Evolutionary conservation across 345 rosid species (phyloP).

Genomic region (Euphorbia pulcherrima): DNA sequence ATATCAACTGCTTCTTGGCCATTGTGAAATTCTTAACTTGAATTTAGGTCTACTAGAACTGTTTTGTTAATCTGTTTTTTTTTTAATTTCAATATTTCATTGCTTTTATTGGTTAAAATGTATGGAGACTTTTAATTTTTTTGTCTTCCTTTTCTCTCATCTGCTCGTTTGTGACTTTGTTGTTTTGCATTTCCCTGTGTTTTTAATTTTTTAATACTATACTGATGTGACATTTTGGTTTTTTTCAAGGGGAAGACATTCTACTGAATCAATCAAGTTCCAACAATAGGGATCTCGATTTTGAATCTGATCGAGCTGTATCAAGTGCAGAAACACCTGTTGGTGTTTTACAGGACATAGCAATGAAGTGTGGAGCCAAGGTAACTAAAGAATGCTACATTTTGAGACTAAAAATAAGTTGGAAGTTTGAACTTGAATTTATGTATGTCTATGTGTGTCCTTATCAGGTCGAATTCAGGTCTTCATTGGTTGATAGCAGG

Average conservation of each 20-base stretch:
- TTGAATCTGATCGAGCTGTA: conserved; percentile 54
- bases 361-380: conserved; percentile 81
- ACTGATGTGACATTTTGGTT: conserved; percentile 14
- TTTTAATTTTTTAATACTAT: not conserved
- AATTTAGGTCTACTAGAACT: not conserved
- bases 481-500: conserved; percentile 55
- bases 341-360: conserved; percentile 65
- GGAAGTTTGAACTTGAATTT: not conserved
- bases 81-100: not conserved
- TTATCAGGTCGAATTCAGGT: conserved; percentile 74
- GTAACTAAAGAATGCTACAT: conserved; percentile 30
- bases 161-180: not conserved
- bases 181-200: not conserved
- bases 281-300: conserved; percentile 61
- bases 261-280: conserved; percentile 54
- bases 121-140: not conserved
- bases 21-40: not conserved
- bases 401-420: not conserved
- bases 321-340: conserved; percentile 55
- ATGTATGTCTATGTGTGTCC: conserved; percentile 18
- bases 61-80: not conserved
- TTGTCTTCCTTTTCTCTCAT: not conserved
- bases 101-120: not conserved
- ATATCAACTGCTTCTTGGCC: not conserved
- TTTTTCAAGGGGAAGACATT: conserved; percentile 54